These are phyloP conservation scores for Carpinus fangiana DNA, from an alignment of 306 rosid genomes.

Conservation along the genomic window DNA sequence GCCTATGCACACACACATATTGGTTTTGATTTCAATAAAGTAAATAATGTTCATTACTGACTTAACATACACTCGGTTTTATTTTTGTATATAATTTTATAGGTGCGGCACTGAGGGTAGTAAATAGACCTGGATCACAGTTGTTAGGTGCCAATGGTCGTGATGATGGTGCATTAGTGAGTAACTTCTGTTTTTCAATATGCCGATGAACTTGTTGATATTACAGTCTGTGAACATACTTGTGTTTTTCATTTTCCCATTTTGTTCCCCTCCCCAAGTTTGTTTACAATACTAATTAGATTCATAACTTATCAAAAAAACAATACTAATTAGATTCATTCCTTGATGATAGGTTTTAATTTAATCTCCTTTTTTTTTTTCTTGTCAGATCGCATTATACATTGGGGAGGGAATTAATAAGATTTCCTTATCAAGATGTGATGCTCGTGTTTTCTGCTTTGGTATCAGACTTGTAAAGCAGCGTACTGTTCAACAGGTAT, in stretches of 20 bases:
- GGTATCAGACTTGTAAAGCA: conserved; percentile 10
- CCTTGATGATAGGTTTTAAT: neutral
- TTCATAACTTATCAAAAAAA: neutral
- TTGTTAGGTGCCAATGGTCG: conserved; percentile 13
- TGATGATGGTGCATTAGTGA: conserved; percentile 14
- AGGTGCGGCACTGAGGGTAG: neutral
- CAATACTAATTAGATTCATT: neutral
- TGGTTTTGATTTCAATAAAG: neutral
- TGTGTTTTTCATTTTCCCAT: neutral
- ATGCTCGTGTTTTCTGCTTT: conserved; percentile 18
- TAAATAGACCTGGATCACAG: conserved; percentile 1
- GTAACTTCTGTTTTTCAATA: neutral
- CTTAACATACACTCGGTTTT: neutral
- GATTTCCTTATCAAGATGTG: conserved; percentile 1
- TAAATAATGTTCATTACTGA: neutral
- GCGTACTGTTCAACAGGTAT: neutral
- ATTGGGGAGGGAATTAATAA: neutral
- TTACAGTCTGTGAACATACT: neutral
- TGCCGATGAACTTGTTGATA: neutral
- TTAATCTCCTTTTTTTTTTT: neutral
- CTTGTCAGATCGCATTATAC: neutral
- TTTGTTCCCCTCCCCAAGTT: neutral
- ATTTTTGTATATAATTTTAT: neutral
- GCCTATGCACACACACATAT: neutral
- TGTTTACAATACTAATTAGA: neutral